Base-by-base conservation (phyloP, 176 grass and related monocot species). In the Elymus sibiricus region DNA sequence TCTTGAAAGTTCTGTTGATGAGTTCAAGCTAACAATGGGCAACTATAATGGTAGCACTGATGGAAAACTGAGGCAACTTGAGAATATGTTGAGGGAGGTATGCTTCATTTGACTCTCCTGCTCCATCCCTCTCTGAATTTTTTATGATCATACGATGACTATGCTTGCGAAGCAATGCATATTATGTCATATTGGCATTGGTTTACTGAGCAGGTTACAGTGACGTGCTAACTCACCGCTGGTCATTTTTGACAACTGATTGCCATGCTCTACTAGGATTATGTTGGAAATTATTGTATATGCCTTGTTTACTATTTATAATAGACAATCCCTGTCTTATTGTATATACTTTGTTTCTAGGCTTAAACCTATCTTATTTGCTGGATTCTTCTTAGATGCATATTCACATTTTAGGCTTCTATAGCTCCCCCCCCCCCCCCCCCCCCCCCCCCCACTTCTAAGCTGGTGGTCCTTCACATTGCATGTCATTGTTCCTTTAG, bases 21-120 rank as follows among this genome's bases (percentile, higher is more conserved):
- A 94, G 9, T 70, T 96, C 82, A 99, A 90, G 70, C 55, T 94
- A 82, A 87, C 87, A 24, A 69, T 94, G 19, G 90, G 90, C 76
- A 92, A 99, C 51, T 88, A 83, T 76, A 99, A 83, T 83, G 94
- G 94, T 4, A 88, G 78, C 82, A 96, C 84, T 19, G 97, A 99
- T 2, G 97, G 97, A 84, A 99, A 94, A 85, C 84, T 99, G 62
- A 89, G 90, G 35, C 88, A 99, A 60, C 76, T 99, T 63, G 97
- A 94, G 84, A 94, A 99, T 87, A 89, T 99, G 84, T 80, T 99
- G 51, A 90, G 89, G 77, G 97, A 96, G 97, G 97, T 95, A 92
- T 38, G 40, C 44, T 72, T 80, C 5, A 5, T 62, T 64, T 27
- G 29, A 79, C 80, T 39, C 11, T 26, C 22, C 1, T 1, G 53